Conservation (phyloP, 2,329 filamentous ascomycete species). For the Monilinia polystroma region DNA sequence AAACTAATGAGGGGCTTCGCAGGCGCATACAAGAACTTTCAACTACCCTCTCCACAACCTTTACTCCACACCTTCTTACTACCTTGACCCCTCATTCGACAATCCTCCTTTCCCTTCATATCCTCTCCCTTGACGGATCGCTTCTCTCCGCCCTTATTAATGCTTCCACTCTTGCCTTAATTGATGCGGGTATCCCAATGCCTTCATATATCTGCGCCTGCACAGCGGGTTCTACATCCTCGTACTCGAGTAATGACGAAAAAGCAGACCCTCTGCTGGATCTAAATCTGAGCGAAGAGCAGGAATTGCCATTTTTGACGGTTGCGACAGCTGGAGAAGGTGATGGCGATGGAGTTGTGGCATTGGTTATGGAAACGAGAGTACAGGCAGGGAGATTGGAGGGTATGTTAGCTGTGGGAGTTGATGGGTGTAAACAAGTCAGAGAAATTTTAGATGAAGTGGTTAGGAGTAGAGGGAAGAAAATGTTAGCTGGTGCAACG, state of each 20-base stretch:
- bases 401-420: constrained; percentile 87
- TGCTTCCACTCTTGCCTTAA: constrained; percentile 83
- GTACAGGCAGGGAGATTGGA: constrained; percentile 81
- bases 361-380: constrained; percentile 82
- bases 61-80: constrained; percentile 75
- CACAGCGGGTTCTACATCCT: constrained; percentile 77
- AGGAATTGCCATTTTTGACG: constrained; percentile 85
- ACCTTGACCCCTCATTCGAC: constrained; percentile 86
- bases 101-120: constrained; percentile 79
- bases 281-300: constrained; percentile 75
- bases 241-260: constrained; percentile 64
- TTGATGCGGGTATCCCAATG: constrained; percentile 96
- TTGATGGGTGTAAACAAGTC: constrained; percentile 89
- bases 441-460: constrained; percentile 77
- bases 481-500: constrained; percentile 54
- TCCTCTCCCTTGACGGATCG: constrained; percentile 87
- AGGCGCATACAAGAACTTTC: constrained; percentile 81
- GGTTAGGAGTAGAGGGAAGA: constrained; percentile 67
- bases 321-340: constrained; percentile 69
- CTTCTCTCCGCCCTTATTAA: constrained; percentile 89
- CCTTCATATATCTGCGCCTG: constrained; percentile 85
- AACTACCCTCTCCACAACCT: constrained; percentile 73
- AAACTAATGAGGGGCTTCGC: constrained; percentile 17
- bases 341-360: constrained; percentile 69
- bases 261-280: constrained; percentile 75